Base-by-base conservation (phyloP, 257 asterid species). In the Primulina tabacum region DNA sequence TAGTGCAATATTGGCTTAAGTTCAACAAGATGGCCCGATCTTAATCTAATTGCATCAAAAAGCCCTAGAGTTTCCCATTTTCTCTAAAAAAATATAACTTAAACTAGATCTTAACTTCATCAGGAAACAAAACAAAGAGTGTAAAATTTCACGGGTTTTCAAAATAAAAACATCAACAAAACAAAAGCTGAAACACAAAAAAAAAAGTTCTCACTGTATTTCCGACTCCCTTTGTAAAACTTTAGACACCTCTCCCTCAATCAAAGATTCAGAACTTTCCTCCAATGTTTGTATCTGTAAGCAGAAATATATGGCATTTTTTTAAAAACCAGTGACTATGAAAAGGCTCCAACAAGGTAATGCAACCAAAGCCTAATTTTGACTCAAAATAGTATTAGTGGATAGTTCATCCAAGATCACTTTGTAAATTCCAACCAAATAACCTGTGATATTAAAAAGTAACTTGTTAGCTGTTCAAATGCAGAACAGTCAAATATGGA, bases 201-300 rank as follows among this genome's bases (percentile, higher is more conserved):
- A 65, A 71, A 60, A 37, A 30, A 43, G 73, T 71, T 65, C 98
- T 86, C 73, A 94, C 99, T 92, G 85, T 95, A 95, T 85, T 92
- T 95, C 18, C 99, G 89, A 68, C 98, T 88, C 74, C 99, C 98
- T 83, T 95, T 95, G 81, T 92, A 95, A 73, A 91, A 95, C 82
- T 87, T 95, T 80, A 95, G 81, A 79, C 98, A 88, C 76, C 97
- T 83, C 59, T 95, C 99, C 73, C 98, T 87, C 85, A 95, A 77
- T 87, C 85, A 95, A 77, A 60, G 89, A 81, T 73, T 95, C 98
- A 37, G 97, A 86, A 81, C 93, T 79, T 79, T 95, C 99, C 86
- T 95, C 99, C 83, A 87, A 81, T 64, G 89, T 88, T 76, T 95
- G 99, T 71, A 95, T 83, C 99, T 95, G 84, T 77, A 82, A 47